These are phyloP conservation scores for Phytophthora lateralis DNA, from an alignment of 352 stramenopile genomes.

Conservation along the genomic window DNA sequence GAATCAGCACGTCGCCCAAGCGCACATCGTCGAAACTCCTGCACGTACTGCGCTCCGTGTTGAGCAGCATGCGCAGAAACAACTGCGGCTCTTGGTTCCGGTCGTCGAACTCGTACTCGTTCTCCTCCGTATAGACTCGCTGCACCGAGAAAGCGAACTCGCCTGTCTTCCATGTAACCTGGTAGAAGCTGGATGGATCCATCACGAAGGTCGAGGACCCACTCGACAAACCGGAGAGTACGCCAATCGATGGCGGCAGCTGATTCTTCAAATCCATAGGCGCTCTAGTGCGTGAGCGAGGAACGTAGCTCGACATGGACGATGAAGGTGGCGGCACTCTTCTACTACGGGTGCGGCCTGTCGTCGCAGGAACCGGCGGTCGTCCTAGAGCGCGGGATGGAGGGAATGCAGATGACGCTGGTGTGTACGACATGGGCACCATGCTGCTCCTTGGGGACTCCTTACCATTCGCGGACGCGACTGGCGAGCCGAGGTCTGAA, in stretches of 20 bases:
- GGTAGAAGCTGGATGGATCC: constrained; percentile 58
- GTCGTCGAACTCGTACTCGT: constrained; percentile 47
- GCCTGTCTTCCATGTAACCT: constrained; percentile 60
- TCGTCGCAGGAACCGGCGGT: constrained; percentile 30
- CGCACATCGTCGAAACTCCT: constrained; percentile 64
- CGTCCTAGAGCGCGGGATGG: constrained; percentile 30
- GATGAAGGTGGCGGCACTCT: constrained; percentile 20
- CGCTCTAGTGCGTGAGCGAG: constrained; percentile 48
- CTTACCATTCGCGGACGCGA: constrained; percentile 24
- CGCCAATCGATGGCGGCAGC: constrained; percentile 63
- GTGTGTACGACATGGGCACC: constrained; percentile 35
- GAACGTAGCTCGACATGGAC: constrained; percentile 30
- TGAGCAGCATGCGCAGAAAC: constrained; percentile 76
- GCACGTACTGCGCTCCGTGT: constrained; percentile 75
- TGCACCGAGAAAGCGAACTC: constrained; percentile 83
- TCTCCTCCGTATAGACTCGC: constrained; percentile 62
- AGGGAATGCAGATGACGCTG: constrained; percentile 31
- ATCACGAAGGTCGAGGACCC: constrained; percentile 65
- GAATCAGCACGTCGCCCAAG: constrained; percentile 68
- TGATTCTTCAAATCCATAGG: constrained; percentile 59
- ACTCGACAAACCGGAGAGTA: constrained; percentile 62
- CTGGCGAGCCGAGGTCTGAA: constrained; percentile 32
- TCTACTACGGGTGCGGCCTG: constrained; percentile 9
- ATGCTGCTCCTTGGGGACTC: constrained; percentile 14
- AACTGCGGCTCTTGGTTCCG: constrained; percentile 44